A percentile compares a stretch with the other conserved stretches of the same genome.
Conservation (phyloP, 2,329 filamentous ascomycete species). For the Ampelomyces quisqualis region DNA sequence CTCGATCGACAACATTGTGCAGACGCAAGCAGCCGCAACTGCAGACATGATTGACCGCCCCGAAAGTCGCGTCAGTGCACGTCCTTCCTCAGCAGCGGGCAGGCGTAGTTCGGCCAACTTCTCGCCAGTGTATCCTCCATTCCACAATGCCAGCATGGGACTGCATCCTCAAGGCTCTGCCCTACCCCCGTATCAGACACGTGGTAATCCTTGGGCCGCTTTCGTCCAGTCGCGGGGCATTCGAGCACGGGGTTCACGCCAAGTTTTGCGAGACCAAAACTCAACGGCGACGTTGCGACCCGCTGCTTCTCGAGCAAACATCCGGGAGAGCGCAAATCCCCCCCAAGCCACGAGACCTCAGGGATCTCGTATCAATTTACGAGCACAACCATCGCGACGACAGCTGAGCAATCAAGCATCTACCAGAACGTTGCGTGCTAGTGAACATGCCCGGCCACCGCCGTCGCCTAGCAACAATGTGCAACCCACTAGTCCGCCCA, state of each 20-base stretch:
- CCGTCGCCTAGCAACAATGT: slow-evolving; percentile 26
- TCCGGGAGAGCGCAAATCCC: slow-evolving; percentile 33
- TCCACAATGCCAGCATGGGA: slow-evolving; percentile 35
- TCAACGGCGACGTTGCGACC: slow-evolving; percentile 43
- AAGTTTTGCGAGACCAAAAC: slow-evolving; percentile 42
- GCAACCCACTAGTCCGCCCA: slow-evolving; percentile 18
- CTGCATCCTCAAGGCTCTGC: slow-evolving; percentile 38
- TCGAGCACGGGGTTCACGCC: slow-evolving; percentile 34
- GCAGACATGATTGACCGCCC: slow-evolving; percentile 43
- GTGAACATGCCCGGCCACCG: slow-evolving; percentile 36
- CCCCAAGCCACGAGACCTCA: slow-evolving; percentile 37
- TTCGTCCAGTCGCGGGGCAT: slow-evolving; percentile 35
- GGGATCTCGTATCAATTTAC: slow-evolving; percentile 39
- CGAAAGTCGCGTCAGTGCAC: slow-evolving; percentile 38
- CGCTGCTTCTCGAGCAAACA: slow-evolving; percentile 36
- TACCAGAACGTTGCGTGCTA: slow-evolving; percentile 39
- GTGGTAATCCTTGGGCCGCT: slow-evolving; percentile 42
- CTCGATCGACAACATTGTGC: slow-evolving; percentile 30
- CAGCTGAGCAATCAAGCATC: slow-evolving; percentile 41
- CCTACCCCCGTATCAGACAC: slow-evolving; percentile 31
- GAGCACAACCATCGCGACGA: slow-evolving; percentile 40
- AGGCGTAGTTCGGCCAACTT: slow-evolving; percentile 39
- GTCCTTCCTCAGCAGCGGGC: slow-evolving; percentile 40
- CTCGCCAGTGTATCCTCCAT: slow-evolving; percentile 31
- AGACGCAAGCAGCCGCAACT: slow-evolving; percentile 29